A percentile compares a stretch with the other conserved stretches of the same genome.
These are phyloP conservation scores for Penicillium brevicompactum DNA, from an alignment of 2,329 filamentous ascomycete species.

Conservation along the genomic window DNA sequence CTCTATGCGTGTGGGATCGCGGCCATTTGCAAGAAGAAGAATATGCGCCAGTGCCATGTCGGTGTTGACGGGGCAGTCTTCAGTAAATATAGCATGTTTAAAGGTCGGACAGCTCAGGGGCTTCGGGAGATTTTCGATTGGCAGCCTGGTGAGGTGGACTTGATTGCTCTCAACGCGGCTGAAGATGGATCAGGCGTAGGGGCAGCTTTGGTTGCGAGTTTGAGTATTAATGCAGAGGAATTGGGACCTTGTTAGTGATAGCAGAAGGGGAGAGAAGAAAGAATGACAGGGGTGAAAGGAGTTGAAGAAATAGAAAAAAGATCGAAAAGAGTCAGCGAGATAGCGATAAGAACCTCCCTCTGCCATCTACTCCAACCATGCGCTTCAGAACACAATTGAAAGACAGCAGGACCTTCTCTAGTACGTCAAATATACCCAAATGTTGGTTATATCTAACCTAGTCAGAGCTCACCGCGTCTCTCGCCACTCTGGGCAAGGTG, in stretches of 20 bases:
- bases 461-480: conserved; percentile 62
- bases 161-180: conserved; percentile 77
- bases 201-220: conserved; percentile 79
- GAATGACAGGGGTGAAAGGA: neutral
- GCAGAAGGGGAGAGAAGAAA: neutral
- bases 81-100: conserved; percentile 60
- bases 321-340: neutral
- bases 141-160: conserved; percentile 75
- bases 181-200: conserved; percentile 92
- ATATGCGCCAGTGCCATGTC: conserved; percentile 78
- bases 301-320: neutral
- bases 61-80: conserved; percentile 96
- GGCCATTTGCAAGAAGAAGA: conserved; percentile 95
- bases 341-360: conserved; percentile 13
- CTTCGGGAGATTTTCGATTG: conserved; percentile 83
- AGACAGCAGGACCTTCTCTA: conserved; percentile 28
- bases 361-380: conserved; percentile 25
- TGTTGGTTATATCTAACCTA: conserved; percentile 5
- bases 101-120: conserved; percentile 37
- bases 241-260: neutral
- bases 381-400: conserved; percentile 37
- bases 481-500: conserved; percentile 73
- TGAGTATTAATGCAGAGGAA: conserved; percentile 39
- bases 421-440: conserved; percentile 5
- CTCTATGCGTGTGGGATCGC: conserved; percentile 92